Evolutionary conservation across 495 filamentous ascomycete genomes (phyloP), one percentile per base, ranked within the genome.

Genomic region (Corynascus novoguineensis): DNA sequence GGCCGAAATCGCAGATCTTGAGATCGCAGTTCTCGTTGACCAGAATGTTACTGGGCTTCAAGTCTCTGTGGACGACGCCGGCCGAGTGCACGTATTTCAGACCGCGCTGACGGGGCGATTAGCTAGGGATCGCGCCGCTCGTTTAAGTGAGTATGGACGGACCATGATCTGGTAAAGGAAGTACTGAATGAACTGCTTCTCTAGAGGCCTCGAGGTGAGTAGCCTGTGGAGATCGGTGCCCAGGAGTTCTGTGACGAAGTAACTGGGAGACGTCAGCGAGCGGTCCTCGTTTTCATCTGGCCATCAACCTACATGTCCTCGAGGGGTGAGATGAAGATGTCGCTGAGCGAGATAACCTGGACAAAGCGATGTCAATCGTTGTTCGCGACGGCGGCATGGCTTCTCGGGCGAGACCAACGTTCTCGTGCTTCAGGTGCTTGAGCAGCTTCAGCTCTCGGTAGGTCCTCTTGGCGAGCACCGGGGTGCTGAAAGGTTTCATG

Each of bases 181-280:
- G 75, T 97, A 98, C 78, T 98, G 93, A 61, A 97, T 97, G 76
- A 97, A 98, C 69, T 98, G 95, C 74, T 96, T 97, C 77, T 98
- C 93, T 40, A 98, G 83, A 1, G 93, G 93, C 69, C 95, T 80
- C 38, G 93, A 97, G 55, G 93, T 97, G 65, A 98, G 82, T 45
- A 98, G 83, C 62, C 93, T 86, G 75, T 98, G 93, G 50, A 98
- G 82, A 68, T 98, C 93, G 64, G 93, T 98, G 40, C 95, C 93
- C 53, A 98, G 82, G 49, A 98, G 86, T 70, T 98, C 93, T 57
- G 95, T 98, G 62, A 98, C 93, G 65, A 97, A 96, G 77, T 97
- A 96, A 68, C 91, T 96, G 68, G 11, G 3, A 55, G 27, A 62
- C 49, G 60, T 77, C 59, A 73, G 67, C 59, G 48, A 22, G 11